These are phyloP conservation scores for Raffaelea ambrosiae DNA, from an alignment of 2,329 filamentous ascomycete genomes.

Conservation along the genomic window DNA sequence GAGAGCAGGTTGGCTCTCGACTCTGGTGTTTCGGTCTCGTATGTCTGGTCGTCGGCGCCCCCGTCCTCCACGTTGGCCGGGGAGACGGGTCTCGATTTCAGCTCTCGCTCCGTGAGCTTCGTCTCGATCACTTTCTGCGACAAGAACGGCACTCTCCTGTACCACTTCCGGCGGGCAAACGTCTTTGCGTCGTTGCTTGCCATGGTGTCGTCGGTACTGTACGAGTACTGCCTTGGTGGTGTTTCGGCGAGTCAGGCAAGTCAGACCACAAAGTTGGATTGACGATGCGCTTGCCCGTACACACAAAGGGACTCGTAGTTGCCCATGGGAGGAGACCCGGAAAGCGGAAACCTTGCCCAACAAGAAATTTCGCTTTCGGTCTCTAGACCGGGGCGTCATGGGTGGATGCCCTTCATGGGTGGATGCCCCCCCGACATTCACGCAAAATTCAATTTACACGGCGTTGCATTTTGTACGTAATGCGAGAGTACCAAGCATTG, in stretches of 20 bases:
- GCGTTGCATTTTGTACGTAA: too few species aligned
- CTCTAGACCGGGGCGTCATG: too few species aligned
- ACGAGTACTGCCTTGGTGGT: too few species aligned
- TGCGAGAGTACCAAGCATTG: too few species aligned
- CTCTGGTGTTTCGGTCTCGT: conserved; percentile 12
- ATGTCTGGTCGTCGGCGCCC: neutral
- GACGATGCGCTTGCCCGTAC: neutral
- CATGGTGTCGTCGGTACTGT: neutral
- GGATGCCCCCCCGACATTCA: too few species aligned
- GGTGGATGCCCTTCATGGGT: too few species aligned
- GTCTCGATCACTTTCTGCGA: conserved; percentile 18
- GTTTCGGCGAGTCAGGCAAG: neutral
- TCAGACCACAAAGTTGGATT: neutral
- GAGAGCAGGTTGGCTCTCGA: conserved; percentile 14
- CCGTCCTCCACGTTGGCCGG: conserved; percentile 3
- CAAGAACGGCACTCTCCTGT: conserved; percentile 20
- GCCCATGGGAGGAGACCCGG: too few species aligned
- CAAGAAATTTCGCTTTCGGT: too few species aligned
- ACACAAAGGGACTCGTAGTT: too few species aligned
- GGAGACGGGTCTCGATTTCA: neutral
- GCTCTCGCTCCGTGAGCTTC: conserved; percentile 8
- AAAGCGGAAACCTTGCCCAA: too few species aligned
- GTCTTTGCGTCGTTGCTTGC: conserved; percentile 9
- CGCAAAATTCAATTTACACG: too few species aligned
- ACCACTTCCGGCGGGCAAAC: conserved; percentile 22